Percentiles rank a stretch among this genome's conserved stretches.
phyloP scores from a whole-genome alignment of 306 rosid genomes.

The Carpinus fangiana region DNA sequence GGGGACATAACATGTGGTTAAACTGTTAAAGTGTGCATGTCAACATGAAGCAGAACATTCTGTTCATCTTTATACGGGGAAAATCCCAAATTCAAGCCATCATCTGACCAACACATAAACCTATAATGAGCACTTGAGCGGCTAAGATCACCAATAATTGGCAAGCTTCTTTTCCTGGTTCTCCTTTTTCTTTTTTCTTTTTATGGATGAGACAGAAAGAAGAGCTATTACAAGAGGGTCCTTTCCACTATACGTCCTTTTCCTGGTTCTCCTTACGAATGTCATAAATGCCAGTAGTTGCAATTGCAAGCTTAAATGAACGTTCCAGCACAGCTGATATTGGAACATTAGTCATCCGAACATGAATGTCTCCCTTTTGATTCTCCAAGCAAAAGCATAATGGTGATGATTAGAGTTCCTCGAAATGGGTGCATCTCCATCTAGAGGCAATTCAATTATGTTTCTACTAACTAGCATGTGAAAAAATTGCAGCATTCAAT shows the following conservation, averaged over 20 bases:
- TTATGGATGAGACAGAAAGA: no score
- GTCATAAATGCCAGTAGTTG: no score
- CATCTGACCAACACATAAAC: not conserved
- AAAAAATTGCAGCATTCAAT: not conserved
- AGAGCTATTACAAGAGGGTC: no score
- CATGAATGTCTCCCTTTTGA: not conserved
- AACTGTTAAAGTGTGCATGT: no score
- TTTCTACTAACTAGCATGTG: slow-evolving; percentile 2
- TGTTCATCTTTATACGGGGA: not conserved
- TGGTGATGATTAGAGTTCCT: not conserved
- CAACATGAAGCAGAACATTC: not conserved
- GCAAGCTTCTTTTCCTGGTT: not conserved
- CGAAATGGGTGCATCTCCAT: slow-evolving; percentile 8
- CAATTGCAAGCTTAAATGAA: not conserved
- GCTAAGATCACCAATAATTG: not conserved
- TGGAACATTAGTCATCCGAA: not conserved
- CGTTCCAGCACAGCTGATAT: not conserved
- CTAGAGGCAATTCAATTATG: not conserved
- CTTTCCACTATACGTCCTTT: not conserved
- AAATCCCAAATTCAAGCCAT: not conserved
- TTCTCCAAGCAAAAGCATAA: not conserved
- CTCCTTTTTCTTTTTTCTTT: no score
- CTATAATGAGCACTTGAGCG: not conserved
- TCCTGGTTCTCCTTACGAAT: not conserved
- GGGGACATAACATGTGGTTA: not conserved